Base-by-base conservation (phyloP, 768 basidiomycete genomes). In the Suillus fuscotomentosus region DNA sequence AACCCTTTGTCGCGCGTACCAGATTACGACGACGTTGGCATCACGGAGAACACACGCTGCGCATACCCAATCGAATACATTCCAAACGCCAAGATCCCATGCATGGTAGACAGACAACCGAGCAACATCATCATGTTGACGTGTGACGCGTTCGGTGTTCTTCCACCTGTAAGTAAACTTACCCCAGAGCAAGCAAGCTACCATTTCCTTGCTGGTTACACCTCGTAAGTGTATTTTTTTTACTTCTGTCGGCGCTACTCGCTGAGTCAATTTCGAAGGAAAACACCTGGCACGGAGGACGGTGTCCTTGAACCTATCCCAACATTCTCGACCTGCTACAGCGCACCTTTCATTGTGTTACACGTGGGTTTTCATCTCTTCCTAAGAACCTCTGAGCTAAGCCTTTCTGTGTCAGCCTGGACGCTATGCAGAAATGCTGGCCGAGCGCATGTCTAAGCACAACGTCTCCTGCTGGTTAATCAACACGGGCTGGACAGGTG, bases 1-100 rank as follows among this genome's bases (percentile, higher is more conserved):
- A 91, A 90, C 80, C 95, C 95, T 6, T 66, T 78, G 38, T 82
- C 88, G 67, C 93, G 97, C 65, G 72, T 80, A 27, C 91, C 97
- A 59, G 96, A 99, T 80, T 99, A 98, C 80, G 92, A 98, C 76
- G 97, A 99, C 74, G 83, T 95, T 70, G 84, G 89, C 77, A 99
- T 99, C 79, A 99, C 97, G 13, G 97, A 99, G 81, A 99, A 99
- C 83, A 99, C 97, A 31, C 94, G 97, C 57, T 99, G 97, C 78
- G 96, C 97, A 34, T 99, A 99, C 80, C 97, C 97, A 11, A 99
- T 99, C 77, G 97, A 99, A 75, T 94, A 82, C 82, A 99, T 99
- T 69, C 89, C 92, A 66, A 96, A 97, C 74, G 96, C 97, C 64
- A 86, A 92, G 77, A 93, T 99, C 71, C 97, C 97, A 34, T 99